Evolutionary conservation across 768 basidiomycete genomes (phyloP).

Genomic region (Termitomyces sp.): DNA sequence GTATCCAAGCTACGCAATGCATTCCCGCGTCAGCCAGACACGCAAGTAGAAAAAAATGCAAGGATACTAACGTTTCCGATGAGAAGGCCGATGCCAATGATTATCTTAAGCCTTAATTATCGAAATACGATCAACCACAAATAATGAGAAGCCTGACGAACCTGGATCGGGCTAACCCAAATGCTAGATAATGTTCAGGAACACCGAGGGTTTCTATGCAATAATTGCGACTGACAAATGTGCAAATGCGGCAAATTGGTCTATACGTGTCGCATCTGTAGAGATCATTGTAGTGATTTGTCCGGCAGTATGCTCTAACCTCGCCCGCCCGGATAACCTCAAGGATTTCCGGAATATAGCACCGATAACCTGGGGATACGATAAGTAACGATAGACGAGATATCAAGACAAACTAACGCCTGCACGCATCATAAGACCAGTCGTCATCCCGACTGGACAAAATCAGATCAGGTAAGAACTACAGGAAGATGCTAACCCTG

Average conservation of each 20-base stretch:
- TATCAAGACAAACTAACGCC: slow-evolving; percentile 31
- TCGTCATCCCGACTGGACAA: slow-evolving; percentile 36
- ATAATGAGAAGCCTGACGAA: slow-evolving; percentile 11
- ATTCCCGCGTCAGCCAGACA: background rate
- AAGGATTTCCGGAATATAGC: slow-evolving; percentile 62
- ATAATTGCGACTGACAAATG: slow-evolving; percentile 30
- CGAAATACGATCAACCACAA: background rate
- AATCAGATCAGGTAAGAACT: background rate
- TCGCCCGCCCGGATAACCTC: slow-evolving; percentile 56
- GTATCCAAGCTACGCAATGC: slow-evolving; percentile 48
- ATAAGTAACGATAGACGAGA: background rate
- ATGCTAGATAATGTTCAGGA: slow-evolving; percentile 27
- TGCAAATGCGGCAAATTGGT: slow-evolving; percentile 37
- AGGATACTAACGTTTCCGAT: slow-evolving; percentile 44
- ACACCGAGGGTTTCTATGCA: background rate
- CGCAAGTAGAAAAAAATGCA: background rate
- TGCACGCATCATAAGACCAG: slow-evolving; percentile 43
- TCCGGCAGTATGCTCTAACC: slow-evolving; percentile 55
- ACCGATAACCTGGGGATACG: slow-evolving; percentile 31
- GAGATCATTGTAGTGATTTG: slow-evolving; percentile 70
- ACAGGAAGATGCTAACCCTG: slow-evolving; percentile 23
- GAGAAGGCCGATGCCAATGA: slow-evolving; percentile 57
- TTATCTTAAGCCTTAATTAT: slow-evolving; percentile 27
- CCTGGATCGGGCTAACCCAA: slow-evolving; percentile 60
- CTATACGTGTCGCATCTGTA: slow-evolving; percentile 54